phyloP scores from a whole-genome alignment of 192 early-diverging fungal genomes.

The Martensiomyces pterosporus region DNA sequence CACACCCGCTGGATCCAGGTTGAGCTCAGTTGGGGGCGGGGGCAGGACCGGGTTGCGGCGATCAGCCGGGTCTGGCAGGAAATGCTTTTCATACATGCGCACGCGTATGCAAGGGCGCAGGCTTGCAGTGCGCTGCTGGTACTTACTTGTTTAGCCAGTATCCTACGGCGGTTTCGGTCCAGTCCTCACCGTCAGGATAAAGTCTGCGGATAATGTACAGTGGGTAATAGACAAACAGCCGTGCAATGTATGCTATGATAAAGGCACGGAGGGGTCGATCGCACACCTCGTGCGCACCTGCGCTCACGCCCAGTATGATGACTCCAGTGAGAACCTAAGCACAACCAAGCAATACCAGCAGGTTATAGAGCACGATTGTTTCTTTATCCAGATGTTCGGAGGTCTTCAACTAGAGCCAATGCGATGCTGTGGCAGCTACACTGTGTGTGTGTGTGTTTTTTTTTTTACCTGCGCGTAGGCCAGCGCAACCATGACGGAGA shows the following conservation, averaged over 20 bases:
- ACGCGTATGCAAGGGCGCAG: not conserved
- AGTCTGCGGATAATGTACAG: conserved; percentile 59
- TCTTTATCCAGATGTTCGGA: too few species aligned
- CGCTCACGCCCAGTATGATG: conserved; percentile 52
- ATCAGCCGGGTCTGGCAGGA: too few species aligned
- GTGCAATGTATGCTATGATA: conserved; percentile 56
- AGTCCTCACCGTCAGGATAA: conserved; percentile 31
- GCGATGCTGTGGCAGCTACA: too few species aligned
- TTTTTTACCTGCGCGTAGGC: not conserved
- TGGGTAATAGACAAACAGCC: conserved; percentile 58
- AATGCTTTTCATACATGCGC: not conserved
- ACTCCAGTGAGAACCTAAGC: conserved; percentile 54
- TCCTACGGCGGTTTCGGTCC: not conserved
- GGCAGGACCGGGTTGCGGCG: too few species aligned
- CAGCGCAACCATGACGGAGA: not conserved
- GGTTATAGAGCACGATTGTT: too few species aligned
- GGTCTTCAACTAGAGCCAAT: too few species aligned
- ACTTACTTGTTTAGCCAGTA: conserved; percentile 10
- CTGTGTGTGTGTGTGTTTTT: too few species aligned
- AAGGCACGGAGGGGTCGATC: conserved; percentile 56
- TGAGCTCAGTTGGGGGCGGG: too few species aligned
- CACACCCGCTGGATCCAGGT: too few species aligned
- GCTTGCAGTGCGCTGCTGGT: not conserved
- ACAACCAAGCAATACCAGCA: not conserved
- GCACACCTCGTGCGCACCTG: conserved; percentile 41